Conservation (phyloP, 2,329 filamentous ascomycete genomes). For the Pseudogymnoascus sp. region DNA sequence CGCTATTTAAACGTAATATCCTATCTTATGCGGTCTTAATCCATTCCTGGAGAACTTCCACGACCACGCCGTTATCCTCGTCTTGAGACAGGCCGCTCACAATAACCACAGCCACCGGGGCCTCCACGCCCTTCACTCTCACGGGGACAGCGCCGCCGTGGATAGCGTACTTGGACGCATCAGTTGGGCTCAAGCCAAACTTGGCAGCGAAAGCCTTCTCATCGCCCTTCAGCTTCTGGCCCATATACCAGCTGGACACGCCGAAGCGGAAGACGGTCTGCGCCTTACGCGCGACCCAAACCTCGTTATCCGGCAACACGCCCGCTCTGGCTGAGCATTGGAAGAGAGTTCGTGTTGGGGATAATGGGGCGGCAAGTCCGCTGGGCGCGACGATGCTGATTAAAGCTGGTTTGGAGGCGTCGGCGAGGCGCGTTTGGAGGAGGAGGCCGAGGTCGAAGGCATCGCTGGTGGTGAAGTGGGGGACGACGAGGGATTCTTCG, state of each 20-base stretch:
- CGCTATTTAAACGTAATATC: not conserved
- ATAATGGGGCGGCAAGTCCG: not conserved
- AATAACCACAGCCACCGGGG: slow-evolving; percentile 64
- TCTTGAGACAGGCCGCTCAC: slow-evolving; percentile 69
- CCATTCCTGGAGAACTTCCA: slow-evolving; percentile 54
- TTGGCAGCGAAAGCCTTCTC: slow-evolving; percentile 57
- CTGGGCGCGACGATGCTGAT: slow-evolving; percentile 50
- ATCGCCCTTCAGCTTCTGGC: slow-evolving; percentile 55
- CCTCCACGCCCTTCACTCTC: slow-evolving; percentile 63
- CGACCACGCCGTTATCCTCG: slow-evolving; percentile 68
- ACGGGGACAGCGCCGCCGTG: slow-evolving; percentile 72
- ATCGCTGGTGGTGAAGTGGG: slow-evolving; percentile 51
- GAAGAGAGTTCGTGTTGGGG: slow-evolving; percentile 54
- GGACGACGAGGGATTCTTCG: slow-evolving; percentile 24
- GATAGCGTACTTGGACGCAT: slow-evolving; percentile 58
- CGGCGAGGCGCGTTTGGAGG: slow-evolving; percentile 52
- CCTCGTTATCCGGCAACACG: slow-evolving; percentile 61
- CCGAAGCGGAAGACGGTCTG: slow-evolving; percentile 66
- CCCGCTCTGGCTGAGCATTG: slow-evolving; percentile 59
- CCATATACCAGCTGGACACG: slow-evolving; percentile 60
- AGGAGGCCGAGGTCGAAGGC: slow-evolving; percentile 58
- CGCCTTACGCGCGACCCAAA: slow-evolving; percentile 62
- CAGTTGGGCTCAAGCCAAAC: slow-evolving; percentile 50
- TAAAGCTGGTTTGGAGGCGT: slow-evolving; percentile 45
- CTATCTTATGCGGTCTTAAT: not conserved